Percentiles rank a stretch among this genome's conserved stretches.
phyloP scores from a whole-genome alignment of 2,329 filamentous ascomycete genomes.

The Xylaria sp. region DNA sequence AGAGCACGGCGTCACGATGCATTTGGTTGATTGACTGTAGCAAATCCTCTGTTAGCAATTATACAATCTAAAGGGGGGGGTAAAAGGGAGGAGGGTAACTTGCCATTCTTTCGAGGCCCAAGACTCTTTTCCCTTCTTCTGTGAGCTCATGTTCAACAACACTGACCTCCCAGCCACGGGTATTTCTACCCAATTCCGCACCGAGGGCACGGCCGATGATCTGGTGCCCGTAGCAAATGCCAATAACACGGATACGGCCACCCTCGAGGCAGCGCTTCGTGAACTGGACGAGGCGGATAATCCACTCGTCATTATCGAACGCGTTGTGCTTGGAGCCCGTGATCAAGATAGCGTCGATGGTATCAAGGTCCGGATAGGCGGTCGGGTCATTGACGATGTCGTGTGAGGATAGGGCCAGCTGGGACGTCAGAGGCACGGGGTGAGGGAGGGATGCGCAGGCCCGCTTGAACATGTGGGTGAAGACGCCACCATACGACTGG shows the following conservation, averaged over 20 bases:
- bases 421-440: slow-evolving; percentile 48
- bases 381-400: slow-evolving; percentile 70
- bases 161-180: slow-evolving; percentile 80
- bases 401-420: slow-evolving; percentile 67
- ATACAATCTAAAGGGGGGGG: neutral
- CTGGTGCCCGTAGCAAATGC: slow-evolving; percentile 88
- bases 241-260: slow-evolving; percentile 71
- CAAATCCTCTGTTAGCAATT: slow-evolving; percentile 12
- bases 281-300: slow-evolving; percentile 73
- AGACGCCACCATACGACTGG: slow-evolving; percentile 74
- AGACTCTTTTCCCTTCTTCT: slow-evolving; percentile 71
- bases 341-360: slow-evolving; percentile 82
- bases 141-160: slow-evolving; percentile 73
- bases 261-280: slow-evolving; percentile 63
- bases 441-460: slow-evolving; percentile 55
- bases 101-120: slow-evolving; percentile 67
- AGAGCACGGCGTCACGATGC: slow-evolving; percentile 78
- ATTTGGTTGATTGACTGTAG: slow-evolving; percentile 77
- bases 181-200: slow-evolving; percentile 67
- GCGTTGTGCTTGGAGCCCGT: slow-evolving; percentile 78
- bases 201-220: slow-evolving; percentile 78
- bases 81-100: slow-evolving; percentile 23
- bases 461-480: slow-evolving; percentile 62
- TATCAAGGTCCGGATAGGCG: slow-evolving; percentile 73
- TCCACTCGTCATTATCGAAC: slow-evolving; percentile 78